Percentiles rank a stretch among this genome's conserved stretches.
Evolutionary conservation across 257 asterid genomes (phyloP).

Genomic region (Nemophila menziesii): DNA sequence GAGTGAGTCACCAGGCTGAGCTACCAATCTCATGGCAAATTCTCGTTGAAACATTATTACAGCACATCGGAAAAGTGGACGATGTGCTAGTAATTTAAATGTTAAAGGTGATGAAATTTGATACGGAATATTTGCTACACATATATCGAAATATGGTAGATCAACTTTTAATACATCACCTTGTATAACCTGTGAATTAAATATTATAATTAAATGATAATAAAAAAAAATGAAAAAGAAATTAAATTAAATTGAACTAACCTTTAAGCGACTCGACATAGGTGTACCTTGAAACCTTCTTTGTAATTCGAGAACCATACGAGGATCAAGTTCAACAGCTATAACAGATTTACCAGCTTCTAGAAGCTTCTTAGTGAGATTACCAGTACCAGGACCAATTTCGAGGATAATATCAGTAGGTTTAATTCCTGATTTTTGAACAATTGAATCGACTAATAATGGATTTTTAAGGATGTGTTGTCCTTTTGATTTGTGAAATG

Average conservation of each 20-base stretch:
- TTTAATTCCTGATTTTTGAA: slow-evolving; percentile 87
- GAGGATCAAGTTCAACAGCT: slow-evolving; percentile 88
- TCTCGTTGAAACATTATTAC: slow-evolving; percentile 93
- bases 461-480: slow-evolving; percentile 92
- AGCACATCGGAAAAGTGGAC: slow-evolving; percentile 87
- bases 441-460: slow-evolving; percentile 58
- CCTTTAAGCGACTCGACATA: slow-evolving; percentile 51
- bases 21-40: slow-evolving; percentile 94
- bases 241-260: neutral
- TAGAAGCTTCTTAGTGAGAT: slow-evolving; percentile 89
- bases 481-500: slow-evolving; percentile 90
- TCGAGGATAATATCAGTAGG: slow-evolving; percentile 76
- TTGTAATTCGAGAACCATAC: slow-evolving; percentile 89
- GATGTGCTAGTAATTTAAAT: slow-evolving; percentile 71
- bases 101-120: slow-evolving; percentile 95
- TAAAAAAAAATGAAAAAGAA: neutral
- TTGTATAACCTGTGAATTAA: slow-evolving; percentile 51
- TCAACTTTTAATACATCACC: slow-evolving; percentile 91
- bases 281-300: slow-evolving; percentile 93
- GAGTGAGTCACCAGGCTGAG: slow-evolving; percentile 83
- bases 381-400: slow-evolving; percentile 97
- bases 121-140: slow-evolving; percentile 93
- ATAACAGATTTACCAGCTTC: slow-evolving; percentile 83
- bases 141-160: slow-evolving; percentile 88
- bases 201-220: neutral